A percentile compares a stretch with the other conserved stretches of the same genome.
Evolutionary conservation across 2,329 filamentous ascomycete species (phyloP).

Genomic region (Corinectria fuckeliana): DNA sequence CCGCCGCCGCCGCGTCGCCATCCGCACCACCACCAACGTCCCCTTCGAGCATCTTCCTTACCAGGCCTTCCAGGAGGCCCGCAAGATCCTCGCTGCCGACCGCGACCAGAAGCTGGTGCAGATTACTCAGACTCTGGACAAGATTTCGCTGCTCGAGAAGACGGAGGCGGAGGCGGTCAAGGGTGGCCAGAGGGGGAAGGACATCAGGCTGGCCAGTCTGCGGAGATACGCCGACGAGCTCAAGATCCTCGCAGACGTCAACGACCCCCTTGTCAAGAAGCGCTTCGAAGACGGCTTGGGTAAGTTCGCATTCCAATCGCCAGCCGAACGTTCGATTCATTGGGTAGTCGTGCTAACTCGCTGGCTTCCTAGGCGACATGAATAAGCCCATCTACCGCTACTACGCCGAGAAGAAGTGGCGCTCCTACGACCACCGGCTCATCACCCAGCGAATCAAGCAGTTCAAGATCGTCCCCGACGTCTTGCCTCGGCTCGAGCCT

Average conservation of each 20-base stretch:
- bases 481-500: slow-evolving; percentile 81
- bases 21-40: slow-evolving; percentile 69
- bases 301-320: slow-evolving; percentile 50
- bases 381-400: slow-evolving; percentile 94
- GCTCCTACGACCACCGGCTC: slow-evolving; percentile 78
- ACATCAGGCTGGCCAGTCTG: slow-evolving; percentile 73
- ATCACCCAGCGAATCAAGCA: slow-evolving; percentile 86
- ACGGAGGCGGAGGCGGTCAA: slow-evolving; percentile 61
- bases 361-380: slow-evolving; percentile 78
- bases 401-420: slow-evolving; percentile 89
- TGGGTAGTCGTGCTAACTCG: slow-evolving; percentile 29
- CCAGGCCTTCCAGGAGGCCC: slow-evolving; percentile 97
- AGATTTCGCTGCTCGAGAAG: slow-evolving; percentile 71
- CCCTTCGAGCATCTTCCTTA: slow-evolving; percentile 95
- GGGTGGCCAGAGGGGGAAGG: slow-evolving; percentile 70
- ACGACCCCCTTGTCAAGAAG: slow-evolving; percentile 92
- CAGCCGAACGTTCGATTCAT: no score
- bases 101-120: slow-evolving; percentile 78
- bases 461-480: slow-evolving; percentile 86
- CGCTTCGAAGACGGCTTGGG: slow-evolving; percentile 90
- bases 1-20: slow-evolving; percentile 78
- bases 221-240: slow-evolving; percentile 74
- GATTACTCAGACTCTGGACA: slow-evolving; percentile 71
- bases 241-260: slow-evolving; percentile 92
- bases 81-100: slow-evolving; percentile 81